A percentile compares a stretch with the other conserved stretches of the same genome.
phyloP scores from a whole-genome alignment of 2,329 filamentous ascomycete species.

The Xylaria sp. region DNA sequence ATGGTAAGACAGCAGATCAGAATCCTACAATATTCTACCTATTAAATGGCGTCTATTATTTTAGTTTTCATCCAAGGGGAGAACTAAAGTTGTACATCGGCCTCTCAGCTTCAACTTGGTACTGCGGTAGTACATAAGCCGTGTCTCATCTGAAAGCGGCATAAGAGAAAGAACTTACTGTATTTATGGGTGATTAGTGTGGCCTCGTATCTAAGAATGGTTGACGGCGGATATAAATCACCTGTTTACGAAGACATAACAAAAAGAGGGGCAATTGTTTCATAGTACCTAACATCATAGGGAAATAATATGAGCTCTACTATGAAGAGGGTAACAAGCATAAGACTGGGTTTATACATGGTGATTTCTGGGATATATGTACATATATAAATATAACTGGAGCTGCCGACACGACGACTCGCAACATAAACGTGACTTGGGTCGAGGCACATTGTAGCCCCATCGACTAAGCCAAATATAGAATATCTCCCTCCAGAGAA shows the following conservation, averaged over 20 bases:
- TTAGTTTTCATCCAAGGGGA: neutral
- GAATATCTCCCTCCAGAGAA: constrained; percentile 9
- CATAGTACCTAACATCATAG: neutral
- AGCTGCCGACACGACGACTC: constrained; percentile 8
- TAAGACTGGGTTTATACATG: neutral
- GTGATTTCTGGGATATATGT: neutral
- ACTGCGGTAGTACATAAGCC: neutral
- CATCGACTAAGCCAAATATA: constrained; percentile 21
- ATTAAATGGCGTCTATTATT: neutral
- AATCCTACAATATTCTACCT: neutral
- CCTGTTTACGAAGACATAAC: neutral
- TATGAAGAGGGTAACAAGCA: neutral
- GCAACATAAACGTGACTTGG: neutral
- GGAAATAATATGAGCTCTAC: neutral
- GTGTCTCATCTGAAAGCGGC: constrained; percentile 16
- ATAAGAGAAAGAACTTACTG: neutral
- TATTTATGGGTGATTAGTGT: neutral
- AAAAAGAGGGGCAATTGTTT: neutral
- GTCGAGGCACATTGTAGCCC: constrained; percentile 4
- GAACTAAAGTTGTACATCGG: neutral
- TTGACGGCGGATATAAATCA: neutral
- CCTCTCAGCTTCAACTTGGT: neutral
- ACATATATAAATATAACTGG: neutral
- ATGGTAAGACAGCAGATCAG: neutral
- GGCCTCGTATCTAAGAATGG: neutral